Conservation (phyloP, 2,329 filamentous ascomycete species). For the Niveomyces coronatus region DNA sequence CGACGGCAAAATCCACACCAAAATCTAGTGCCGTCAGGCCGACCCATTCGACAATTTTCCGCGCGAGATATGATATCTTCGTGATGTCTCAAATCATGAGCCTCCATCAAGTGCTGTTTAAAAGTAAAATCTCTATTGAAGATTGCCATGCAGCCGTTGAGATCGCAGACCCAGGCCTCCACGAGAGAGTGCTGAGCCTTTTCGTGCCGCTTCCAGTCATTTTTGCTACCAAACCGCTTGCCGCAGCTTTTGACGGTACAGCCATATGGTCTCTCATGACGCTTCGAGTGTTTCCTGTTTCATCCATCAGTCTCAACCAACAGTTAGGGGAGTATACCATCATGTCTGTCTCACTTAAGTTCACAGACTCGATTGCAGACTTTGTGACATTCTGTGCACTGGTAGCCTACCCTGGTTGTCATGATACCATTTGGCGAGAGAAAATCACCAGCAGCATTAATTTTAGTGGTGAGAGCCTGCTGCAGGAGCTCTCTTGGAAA, state of each 20-base stretch:
- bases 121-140: conserved; percentile 34
- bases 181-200: conserved; percentile 63
- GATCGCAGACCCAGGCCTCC: conserved; percentile 62
- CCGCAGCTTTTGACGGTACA: conserved; percentile 64
- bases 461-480: conserved; percentile 18
- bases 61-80: conserved; percentile 31
- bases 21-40: conserved; percentile 55
- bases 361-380: conserved; percentile 41
- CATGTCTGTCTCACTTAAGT: conserved; percentile 37
- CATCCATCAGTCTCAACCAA: neutral
- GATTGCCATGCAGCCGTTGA: conserved; percentile 33
- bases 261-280: conserved; percentile 70
- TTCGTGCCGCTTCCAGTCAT: conserved; percentile 90
- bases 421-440: conserved; percentile 7
- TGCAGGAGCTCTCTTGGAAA: conserved; percentile 24
- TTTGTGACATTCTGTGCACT: conserved; percentile 35
- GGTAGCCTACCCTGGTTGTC: conserved; percentile 12
- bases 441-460: neutral
- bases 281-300: conserved; percentile 69
- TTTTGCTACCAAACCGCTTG: conserved; percentile 81
- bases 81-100: conserved; percentile 31
- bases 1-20: conserved; percentile 79
- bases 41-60: conserved; percentile 48
- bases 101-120: conserved; percentile 45
- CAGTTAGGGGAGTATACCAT: conserved; percentile 14